A percentile compares a stretch with the other conserved stretches of the same genome.
Evolutionary conservation across 331 rosid genomes (phyloP).

Genomic region (Rhamnella rubrinervis): DNA sequence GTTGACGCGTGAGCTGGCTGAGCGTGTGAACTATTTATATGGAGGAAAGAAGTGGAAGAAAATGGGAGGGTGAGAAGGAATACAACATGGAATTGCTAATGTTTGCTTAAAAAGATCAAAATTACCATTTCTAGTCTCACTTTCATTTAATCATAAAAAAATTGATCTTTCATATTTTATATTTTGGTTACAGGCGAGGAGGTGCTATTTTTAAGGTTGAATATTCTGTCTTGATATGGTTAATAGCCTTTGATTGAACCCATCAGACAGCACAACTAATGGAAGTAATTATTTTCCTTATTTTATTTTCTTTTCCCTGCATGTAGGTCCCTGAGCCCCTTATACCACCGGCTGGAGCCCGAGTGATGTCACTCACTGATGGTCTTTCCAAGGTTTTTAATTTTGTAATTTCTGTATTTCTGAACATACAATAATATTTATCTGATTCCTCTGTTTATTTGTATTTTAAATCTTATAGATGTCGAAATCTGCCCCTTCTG

Average conservation of each 20-base stretch:
- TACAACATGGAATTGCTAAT: constrained; percentile 16
- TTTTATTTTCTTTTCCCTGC: constrained; percentile 7
- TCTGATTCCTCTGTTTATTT: neutral
- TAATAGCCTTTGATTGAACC: constrained; percentile 21
- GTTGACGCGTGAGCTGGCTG: constrained; percentile 91
- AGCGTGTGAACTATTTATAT: constrained; percentile 76
- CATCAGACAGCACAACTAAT: constrained; percentile 21
- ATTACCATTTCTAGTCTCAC: constrained; percentile 7
- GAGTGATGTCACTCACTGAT: constrained; percentile 92
- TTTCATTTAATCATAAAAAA: constrained; percentile 15
- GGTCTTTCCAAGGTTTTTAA: constrained; percentile 90
- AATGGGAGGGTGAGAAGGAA: constrained; percentile 84
- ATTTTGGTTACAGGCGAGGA: constrained; percentile 70
- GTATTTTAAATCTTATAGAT: constrained; percentile 53
- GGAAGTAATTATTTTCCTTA: constrained; percentile 18
- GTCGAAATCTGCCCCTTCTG: constrained; percentile 98
- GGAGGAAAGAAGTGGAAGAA: constrained; percentile 99
- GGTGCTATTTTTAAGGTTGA: constrained; percentile 82
- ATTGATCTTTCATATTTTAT: constrained; percentile 39
- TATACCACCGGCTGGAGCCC: constrained; percentile 91
- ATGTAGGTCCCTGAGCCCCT: constrained; percentile 95
- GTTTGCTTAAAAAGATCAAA: neutral
- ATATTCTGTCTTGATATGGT: constrained; percentile 16
- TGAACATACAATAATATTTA: neutral
- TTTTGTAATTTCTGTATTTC: constrained; percentile 6